Conservation (phyloP, 768 basidiomycete species). For the Hemileccinum rubropunctum region DNA sequence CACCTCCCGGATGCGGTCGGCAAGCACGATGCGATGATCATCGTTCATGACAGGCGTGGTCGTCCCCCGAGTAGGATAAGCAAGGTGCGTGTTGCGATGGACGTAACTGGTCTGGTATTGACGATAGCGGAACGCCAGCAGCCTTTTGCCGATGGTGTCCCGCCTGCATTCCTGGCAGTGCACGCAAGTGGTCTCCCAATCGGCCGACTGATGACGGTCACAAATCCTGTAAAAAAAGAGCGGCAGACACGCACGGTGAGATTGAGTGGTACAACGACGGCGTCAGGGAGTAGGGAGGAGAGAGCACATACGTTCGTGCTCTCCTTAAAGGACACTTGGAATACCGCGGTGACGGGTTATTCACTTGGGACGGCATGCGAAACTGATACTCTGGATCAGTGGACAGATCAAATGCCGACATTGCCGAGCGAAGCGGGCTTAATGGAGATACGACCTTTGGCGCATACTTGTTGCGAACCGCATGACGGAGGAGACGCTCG, state of each 20-base stretch:
- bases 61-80: background rate
- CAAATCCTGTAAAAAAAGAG: constrained; percentile 18
- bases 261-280: background rate
- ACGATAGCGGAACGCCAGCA: constrained; percentile 21
- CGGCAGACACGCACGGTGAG: background rate
- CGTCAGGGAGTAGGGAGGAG: background rate
- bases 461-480: constrained; percentile 23
- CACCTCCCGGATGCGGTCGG: constrained; percentile 9
- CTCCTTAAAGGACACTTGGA: constrained; percentile 13
- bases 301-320: constrained; percentile 26
- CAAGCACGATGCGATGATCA: constrained; percentile 9
- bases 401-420: constrained; percentile 11
- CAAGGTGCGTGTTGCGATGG: constrained; percentile 5
- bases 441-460: constrained; percentile 30
- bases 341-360: constrained; percentile 23
- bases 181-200: constrained; percentile 18
- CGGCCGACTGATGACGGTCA: constrained; percentile 21
- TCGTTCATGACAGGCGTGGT: background rate
- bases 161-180: constrained; percentile 31
- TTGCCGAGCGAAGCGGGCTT: constrained; percentile 28
- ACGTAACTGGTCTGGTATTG: constrained; percentile 6
- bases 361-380: constrained; percentile 23
- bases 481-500: constrained; percentile 25
- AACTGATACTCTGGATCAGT: constrained; percentile 13
- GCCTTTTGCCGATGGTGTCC: constrained; percentile 25